Conservation (phyloP, 345 rosid species). For the Ceriops decandra region DNA sequence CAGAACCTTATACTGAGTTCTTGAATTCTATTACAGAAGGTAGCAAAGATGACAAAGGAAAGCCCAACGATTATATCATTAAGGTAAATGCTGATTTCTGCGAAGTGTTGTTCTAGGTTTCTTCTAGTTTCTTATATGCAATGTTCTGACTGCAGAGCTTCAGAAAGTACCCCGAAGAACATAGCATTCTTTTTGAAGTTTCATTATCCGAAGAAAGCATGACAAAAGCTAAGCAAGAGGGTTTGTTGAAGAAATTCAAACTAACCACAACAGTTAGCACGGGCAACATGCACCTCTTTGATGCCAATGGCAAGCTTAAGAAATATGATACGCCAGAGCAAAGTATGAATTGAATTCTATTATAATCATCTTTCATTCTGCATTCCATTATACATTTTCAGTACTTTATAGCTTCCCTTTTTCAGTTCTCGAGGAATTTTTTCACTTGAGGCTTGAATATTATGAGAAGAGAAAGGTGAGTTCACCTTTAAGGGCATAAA, state of each 20-base stretch:
- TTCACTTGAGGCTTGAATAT: slow-evolving; percentile 59
- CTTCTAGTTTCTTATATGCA: slow-evolving; percentile 16
- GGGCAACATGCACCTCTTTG: slow-evolving; percentile 93
- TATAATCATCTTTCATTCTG: neutral
- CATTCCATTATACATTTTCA: neutral
- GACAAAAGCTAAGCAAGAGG: slow-evolving; percentile 51
- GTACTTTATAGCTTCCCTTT: neutral
- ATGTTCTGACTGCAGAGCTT: slow-evolving; percentile 41
- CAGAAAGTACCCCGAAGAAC: slow-evolving; percentile 26
- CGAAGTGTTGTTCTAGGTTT: neutral
- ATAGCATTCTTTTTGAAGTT: slow-evolving; percentile 16
- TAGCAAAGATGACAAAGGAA: slow-evolving; percentile 25
- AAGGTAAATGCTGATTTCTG: slow-evolving; percentile 36
- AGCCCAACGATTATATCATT: slow-evolving; percentile 46
- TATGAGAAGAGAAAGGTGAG: slow-evolving; percentile 74
- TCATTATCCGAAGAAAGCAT: slow-evolving; percentile 28
- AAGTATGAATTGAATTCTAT: slow-evolving; percentile 40
- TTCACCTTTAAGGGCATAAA: neutral
- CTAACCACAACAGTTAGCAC: slow-evolving; percentile 62
- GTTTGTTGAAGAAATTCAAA: slow-evolving; percentile 77
- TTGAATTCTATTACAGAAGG: slow-evolving; percentile 38
- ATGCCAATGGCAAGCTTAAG: slow-evolving; percentile 61
- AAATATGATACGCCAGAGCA: slow-evolving; percentile 83
- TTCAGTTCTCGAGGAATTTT: slow-evolving; percentile 89
- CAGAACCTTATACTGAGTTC: slow-evolving; percentile 72